These are phyloP conservation scores for Pelargonium australe DNA, from an alignment of 441 rosid species.

Conservation along the genomic window DNA sequence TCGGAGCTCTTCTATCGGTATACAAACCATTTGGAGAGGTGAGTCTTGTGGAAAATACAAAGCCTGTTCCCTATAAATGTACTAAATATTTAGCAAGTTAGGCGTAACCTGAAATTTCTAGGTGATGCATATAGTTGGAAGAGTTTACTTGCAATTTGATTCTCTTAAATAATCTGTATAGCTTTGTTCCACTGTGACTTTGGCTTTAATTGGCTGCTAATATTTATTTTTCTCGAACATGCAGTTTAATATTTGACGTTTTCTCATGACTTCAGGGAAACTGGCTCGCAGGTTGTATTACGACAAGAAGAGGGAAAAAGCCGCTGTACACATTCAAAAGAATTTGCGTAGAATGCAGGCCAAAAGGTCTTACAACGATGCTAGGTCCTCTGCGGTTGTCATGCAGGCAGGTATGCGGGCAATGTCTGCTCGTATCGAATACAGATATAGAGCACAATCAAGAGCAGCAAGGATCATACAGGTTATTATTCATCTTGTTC, in stretches of 20 bases:
- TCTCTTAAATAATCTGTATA: neutral
- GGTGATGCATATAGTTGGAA: no score
- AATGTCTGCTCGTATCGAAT: slow-evolving; percentile 68
- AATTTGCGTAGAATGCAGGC: slow-evolving; percentile 48
- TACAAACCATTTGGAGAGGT: slow-evolving; percentile 89
- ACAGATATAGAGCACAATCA: slow-evolving; percentile 59
- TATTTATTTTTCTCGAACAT: slow-evolving; percentile 9
- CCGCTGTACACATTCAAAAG: slow-evolving; percentile 82
- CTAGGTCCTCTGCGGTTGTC: slow-evolving; percentile 48
- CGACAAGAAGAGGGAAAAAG: slow-evolving; percentile 54
- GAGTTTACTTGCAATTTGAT: slow-evolving; percentile 1
- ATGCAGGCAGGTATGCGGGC: slow-evolving; percentile 77
- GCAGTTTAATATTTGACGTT: neutral
- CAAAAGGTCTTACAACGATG: slow-evolving; percentile 53
- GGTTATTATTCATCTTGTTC: slow-evolving; percentile 35
- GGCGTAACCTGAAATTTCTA: no score
- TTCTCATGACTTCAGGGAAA: slow-evolving; percentile 36
- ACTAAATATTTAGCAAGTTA: no score
- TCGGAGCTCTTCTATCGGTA: slow-evolving; percentile 47
- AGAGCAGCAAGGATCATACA: slow-evolving; percentile 79
- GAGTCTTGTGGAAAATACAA: slow-evolving; percentile 12
- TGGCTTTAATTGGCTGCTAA: slow-evolving; percentile 48
- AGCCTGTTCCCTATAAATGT: neutral
- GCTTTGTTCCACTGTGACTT: slow-evolving; percentile 7
- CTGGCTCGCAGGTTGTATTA: slow-evolving; percentile 41